Base-by-base conservation (phyloP, 2,329 filamentous ascomycete genomes). In the Tolypocladium album region DNA sequence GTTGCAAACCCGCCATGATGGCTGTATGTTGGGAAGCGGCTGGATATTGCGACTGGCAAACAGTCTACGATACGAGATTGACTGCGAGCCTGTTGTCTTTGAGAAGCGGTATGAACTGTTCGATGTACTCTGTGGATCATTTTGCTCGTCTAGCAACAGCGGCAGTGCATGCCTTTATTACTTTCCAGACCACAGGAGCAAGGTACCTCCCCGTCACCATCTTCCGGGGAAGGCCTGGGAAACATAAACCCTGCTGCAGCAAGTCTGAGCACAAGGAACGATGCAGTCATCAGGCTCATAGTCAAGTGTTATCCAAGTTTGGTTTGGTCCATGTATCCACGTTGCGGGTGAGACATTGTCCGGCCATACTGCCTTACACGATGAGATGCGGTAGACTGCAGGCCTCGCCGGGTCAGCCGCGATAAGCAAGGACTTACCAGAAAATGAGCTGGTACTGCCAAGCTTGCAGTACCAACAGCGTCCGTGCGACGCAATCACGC, bases 1-100 rank as follows among this genome's bases (percentile, higher is more conserved):
- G 60, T 3, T 61, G 58, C 45, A 62, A 64, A 13, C 52, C n/a
- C 9, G 38, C 52, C 60, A 62, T 62, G 43, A 57, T 22, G 31
- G 31, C 11, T 34, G 0, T 9, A 1, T 22, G 20, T 8, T 3
- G 1, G 11, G 31, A 55, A 36, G 17, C 50, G 17, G 9, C 8
- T 4, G 20, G 31, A 22, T 4, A 36, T 17, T 17, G 27, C 20
- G 11, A 53, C 31, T 38, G 50, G 13, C 50, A 38, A 22, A 20
- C 31, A 55, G 50, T 22, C 8, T 52, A 52, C 8, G 27, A 9
- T 34, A 9, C 47, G 17, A 20, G 27, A 3, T 27, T 31, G 47
- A 4, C 13, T 27, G 15, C 24, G 45, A 24, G 24, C 7, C 24
- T 31, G 24, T 50, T 5, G 17, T 12, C 20, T 3, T 31, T 3